A percentile compares a stretch with the other conserved stretches of the same genome.
Conservation (phyloP, 164 flowering plant genomes). For the Chimonanthus praecox region DNA sequence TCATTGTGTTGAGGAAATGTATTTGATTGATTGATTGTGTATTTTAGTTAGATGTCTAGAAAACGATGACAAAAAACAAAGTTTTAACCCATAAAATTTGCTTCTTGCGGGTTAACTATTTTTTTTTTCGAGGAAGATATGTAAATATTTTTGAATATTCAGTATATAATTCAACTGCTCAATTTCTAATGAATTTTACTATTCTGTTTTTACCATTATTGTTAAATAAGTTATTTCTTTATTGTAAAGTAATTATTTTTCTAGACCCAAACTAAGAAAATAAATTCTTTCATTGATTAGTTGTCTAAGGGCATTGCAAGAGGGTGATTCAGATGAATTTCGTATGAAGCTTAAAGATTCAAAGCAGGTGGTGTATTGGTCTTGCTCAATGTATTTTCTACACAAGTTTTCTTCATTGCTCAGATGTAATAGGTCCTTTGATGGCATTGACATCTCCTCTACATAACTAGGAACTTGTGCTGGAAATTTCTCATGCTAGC, state of each 20-base stretch:
- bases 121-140: no score
- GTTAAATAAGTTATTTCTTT: no score
- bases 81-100: no score
- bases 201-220: no score
- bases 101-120: no score
- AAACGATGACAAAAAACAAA: no score
- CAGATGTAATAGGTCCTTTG: neutral
- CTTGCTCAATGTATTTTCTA: neutral
- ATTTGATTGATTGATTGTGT: no score
- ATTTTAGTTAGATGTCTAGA: no score
- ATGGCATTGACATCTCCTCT: neutral
- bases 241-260: neutral
- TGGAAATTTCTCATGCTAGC: conserved; percentile 67
- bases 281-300: conserved; percentile 24
- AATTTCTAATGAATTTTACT: no score
- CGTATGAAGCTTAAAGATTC: conserved; percentile 44
- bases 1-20: no score
- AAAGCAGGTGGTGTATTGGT: conserved; percentile 58
- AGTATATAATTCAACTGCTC: no score
- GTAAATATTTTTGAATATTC: no score
- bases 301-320: conserved; percentile 81
- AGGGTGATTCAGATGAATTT: conserved; percentile 69
- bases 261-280: neutral
- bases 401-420: neutral
- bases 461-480: conserved; percentile 60